These are phyloP conservation scores for Pythium brassicae DNA, from an alignment of 352 stramenopile genomes.

Conservation along the genomic window DNA sequence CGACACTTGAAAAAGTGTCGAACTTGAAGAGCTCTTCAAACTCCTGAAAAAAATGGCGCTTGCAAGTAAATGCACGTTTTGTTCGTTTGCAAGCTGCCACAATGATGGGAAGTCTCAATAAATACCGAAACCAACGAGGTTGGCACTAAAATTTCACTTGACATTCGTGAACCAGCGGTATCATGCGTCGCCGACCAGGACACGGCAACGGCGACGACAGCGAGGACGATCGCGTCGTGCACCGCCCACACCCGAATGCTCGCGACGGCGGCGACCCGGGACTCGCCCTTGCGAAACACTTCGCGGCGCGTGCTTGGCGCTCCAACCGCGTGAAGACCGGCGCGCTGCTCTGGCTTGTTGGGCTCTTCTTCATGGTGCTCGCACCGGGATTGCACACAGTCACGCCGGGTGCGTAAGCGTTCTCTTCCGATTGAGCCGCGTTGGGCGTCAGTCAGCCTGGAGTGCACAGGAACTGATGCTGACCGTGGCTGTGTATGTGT, in stretches of 20 bases:
- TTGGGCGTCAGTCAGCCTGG: no score
- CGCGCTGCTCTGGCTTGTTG: constrained; percentile 61
- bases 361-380: constrained; percentile 82
- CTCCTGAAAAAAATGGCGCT: no score
- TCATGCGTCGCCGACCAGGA: constrained; percentile 24
- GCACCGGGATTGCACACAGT: constrained; percentile 49
- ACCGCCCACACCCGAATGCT: not conserved
- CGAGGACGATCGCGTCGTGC: constrained; percentile 3
- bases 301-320: constrained; percentile 46
- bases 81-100: no score
- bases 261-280: constrained; percentile 30
- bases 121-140: no score
- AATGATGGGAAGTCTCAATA: no score
- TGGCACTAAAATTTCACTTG: no score
- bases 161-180: constrained; percentile 1
- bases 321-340: constrained; percentile 67
- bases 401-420: constrained; percentile 37
- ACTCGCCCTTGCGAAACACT: constrained; percentile 44
- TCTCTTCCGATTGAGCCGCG: not conserved
- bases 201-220: constrained; percentile 6
- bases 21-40: no score
- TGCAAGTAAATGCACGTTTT: no score
- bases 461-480: not conserved
- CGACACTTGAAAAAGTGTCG: no score
- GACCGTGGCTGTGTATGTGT: no score